A percentile compares a stretch with the other conserved stretches of the same genome.
Conservation (phyloP, 75 land plant genomes). For the Pinus albicaulis region DNA sequence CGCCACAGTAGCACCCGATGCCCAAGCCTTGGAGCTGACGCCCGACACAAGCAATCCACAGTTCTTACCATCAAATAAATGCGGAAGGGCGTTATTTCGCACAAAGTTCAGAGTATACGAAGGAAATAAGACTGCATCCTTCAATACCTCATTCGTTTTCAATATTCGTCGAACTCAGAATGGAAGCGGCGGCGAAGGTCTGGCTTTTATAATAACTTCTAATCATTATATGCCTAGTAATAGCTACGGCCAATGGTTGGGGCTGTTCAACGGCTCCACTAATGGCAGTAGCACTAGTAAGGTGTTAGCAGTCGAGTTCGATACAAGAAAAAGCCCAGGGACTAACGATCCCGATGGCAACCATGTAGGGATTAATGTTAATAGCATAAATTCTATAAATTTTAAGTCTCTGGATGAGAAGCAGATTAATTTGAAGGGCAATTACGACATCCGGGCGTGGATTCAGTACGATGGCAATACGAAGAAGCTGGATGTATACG, state of each 20-base stretch:
- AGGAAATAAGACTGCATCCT: conserved; percentile 15
- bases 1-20: background rate
- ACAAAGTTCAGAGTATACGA: conserved; percentile 1
- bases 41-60: background rate
- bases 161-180: conserved; percentile 15
- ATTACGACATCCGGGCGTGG: too few relatives aligned
- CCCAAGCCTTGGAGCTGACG: background rate
- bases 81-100: conserved; percentile 8
- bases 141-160: conserved; percentile 39
- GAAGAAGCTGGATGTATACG: too few relatives aligned
- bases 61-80: background rate
- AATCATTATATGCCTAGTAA: background rate
- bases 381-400: too few relatives aligned
- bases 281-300: background rate
- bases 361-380: too few relatives aligned
- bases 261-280: conserved; percentile 18
- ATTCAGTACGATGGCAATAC: too few relatives aligned
- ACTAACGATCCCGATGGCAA: too few relatives aligned
- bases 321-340: too few relatives aligned
- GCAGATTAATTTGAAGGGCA: too few relatives aligned
- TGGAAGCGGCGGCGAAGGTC: conserved; percentile 32
- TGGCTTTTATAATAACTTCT: conserved; percentile 36
- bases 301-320: background rate
- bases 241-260: conserved; percentile 43
- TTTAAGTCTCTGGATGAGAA: too few relatives aligned